Evolutionary conservation across 805 yeast species (phyloP).

Genomic region (Myxozyma sirexii): DNA sequence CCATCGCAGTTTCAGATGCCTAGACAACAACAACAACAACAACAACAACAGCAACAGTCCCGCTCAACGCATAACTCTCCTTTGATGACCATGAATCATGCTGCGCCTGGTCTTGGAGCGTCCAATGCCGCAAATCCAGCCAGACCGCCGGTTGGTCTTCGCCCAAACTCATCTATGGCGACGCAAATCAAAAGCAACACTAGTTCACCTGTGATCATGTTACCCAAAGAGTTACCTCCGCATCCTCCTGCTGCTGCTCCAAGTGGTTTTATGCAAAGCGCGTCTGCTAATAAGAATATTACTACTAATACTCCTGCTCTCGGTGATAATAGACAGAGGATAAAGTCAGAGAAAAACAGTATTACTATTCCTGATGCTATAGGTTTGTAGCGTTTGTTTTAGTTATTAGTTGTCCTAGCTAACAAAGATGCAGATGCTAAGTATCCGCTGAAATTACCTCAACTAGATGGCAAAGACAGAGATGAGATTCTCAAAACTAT

Average conservation of each 20-base stretch:
- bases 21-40: slow-evolving; percentile 22
- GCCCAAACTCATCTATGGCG: neutral
- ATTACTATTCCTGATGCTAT: neutral
- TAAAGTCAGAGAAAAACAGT: neutral
- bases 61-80: neutral
- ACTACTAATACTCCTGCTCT: neutral
- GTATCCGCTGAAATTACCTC: slow-evolving; percentile 8
- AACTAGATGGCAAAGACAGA: slow-evolving; percentile 18
- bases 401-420: neutral
- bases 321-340: no score
- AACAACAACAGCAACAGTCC: slow-evolving; percentile 25
- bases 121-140: neutral
- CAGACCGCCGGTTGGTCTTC: neutral
- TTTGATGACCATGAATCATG: neutral
- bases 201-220: neutral
- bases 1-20: neutral
- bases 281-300: neutral
- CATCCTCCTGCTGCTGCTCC: neutral
- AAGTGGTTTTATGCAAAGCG: no score
- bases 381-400: neutral
- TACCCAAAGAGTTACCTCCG: neutral
- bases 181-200: neutral
- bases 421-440: neutral
- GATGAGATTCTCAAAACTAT: slow-evolving; percentile 26
- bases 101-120: neutral